phyloP scores from a whole-genome alignment of 73 alveolate genomes.

The Tetrahymena malaccensis region DNA sequence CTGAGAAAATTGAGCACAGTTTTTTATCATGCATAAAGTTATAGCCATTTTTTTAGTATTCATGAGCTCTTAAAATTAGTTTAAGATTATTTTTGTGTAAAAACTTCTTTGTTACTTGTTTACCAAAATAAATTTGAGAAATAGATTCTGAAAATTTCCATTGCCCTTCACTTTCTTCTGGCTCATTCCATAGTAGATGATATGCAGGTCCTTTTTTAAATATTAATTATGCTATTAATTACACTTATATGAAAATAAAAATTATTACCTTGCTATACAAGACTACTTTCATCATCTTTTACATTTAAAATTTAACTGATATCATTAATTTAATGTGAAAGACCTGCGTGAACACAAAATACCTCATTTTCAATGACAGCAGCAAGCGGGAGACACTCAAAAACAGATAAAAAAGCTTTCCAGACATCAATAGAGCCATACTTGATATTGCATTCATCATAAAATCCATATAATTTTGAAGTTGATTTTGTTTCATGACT shows the following conservation, averaged over 20 bases:
- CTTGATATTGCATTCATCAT: constrained; percentile 89
- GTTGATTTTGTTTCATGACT: constrained; percentile 42
- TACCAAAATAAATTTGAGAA: constrained; percentile 77
- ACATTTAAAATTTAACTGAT: not conserved
- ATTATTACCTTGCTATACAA: not conserved
- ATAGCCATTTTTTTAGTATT: constrained; percentile 79
- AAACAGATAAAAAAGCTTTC: constrained; percentile 97
- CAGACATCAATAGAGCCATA: constrained; percentile 93
- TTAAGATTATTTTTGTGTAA: constrained; percentile 64
- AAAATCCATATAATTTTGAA: constrained; percentile 81
- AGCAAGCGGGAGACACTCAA: constrained; percentile 94
- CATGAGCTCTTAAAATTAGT: constrained; percentile 76
- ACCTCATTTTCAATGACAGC: constrained; percentile 12
- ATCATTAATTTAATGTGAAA: not conserved
- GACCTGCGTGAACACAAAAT: not conserved
- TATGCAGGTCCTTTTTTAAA: constrained; percentile 85
- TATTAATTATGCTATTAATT: constrained; percentile 54
- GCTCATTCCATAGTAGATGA: constrained; percentile 87
- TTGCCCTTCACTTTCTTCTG: constrained; percentile 68
- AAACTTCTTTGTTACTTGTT: constrained; percentile 74
- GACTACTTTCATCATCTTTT: not conserved
- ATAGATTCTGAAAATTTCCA: constrained; percentile 77
- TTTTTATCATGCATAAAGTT: constrained; percentile 42
- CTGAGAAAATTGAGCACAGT: not conserved
- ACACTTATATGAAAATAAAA: no score